phyloP scores from a whole-genome alignment of 208 protist genomes.

The Baffinella frigidus region DNA sequence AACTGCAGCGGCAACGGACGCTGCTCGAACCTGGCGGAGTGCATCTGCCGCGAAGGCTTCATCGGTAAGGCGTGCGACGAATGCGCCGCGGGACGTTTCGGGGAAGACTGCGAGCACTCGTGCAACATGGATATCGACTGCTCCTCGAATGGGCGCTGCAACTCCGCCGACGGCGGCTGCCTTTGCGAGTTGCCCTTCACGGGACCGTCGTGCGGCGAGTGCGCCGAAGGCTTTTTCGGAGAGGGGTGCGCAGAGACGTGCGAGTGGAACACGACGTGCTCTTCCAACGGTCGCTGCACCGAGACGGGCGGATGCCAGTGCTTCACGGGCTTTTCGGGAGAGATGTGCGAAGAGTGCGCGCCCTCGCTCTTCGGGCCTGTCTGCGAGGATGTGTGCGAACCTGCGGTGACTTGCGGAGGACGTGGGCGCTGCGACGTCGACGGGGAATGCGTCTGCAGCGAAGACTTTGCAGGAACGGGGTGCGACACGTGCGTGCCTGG shows the following conservation, averaged over 20 bases:
- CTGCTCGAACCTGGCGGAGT: not conserved
- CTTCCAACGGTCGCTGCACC: not conserved
- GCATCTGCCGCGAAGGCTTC: slow-evolving; percentile 12
- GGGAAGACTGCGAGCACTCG: not conserved
- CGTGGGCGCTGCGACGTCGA: not conserved
- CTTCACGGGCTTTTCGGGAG: not conserved
- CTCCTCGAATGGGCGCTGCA: not conserved
- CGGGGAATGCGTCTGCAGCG: slow-evolving; percentile 2
- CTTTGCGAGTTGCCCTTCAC: not conserved
- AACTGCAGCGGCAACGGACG: not conserved
- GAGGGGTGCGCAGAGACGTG: not conserved
- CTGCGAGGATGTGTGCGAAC: not conserved
- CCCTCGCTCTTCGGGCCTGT: not conserved
- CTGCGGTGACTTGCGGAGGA: not conserved
- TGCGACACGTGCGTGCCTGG: not conserved
- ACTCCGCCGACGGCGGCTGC: not conserved
- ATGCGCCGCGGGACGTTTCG: not conserved
- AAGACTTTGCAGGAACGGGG: not conserved
- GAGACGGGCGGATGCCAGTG: not conserved
- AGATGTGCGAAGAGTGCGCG: not conserved
- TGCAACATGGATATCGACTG: not conserved
- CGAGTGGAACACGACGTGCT: not conserved
- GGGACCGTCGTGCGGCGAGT: not conserved
- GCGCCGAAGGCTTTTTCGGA: not conserved
- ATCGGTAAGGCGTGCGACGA: not conserved